phyloP scores from a whole-genome alignment of 1,139 yeast genomes.

The Yamadazyma taylorii region DNA sequence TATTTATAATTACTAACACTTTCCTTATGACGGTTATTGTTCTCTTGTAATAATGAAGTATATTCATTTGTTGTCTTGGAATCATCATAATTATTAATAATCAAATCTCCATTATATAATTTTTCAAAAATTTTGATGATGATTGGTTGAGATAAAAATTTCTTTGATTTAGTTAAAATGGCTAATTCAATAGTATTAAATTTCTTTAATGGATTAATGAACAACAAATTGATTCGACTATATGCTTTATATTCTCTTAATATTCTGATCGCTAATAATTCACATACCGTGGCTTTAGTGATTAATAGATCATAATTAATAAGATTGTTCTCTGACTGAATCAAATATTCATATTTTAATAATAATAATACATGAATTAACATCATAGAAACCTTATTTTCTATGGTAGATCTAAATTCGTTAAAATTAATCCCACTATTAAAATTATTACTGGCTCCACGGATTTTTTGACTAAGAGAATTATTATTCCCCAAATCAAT shows the following conservation, averaged over 20 bases:
- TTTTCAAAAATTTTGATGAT: conserved; percentile 50
- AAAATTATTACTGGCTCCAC: conserved; percentile 7
- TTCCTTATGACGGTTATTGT: conserved; percentile 4
- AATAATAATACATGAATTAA: conserved; percentile 37
- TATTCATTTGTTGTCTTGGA: conserved; percentile 38
- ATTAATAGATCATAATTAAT: conserved; percentile 49
- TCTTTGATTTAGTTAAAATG: conserved; percentile 54
- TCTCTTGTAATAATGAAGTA: conserved; percentile 21
- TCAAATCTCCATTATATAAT: conserved; percentile 54
- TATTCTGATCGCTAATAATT: conserved; percentile 52
- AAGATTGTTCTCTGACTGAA: conserved; percentile 50
- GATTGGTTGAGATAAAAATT: conserved; percentile 56
- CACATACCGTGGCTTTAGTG: conserved; percentile 58
- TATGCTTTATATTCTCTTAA: conserved; percentile 49
- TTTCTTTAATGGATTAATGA: conserved; percentile 34
- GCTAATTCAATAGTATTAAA: conserved; percentile 57
- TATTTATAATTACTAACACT: conserved; percentile 36
- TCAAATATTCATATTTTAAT: conserved; percentile 43
- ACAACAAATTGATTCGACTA: conserved; percentile 46
- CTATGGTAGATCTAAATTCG: conserved; percentile 10
- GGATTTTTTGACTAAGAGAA: conserved; percentile 11
- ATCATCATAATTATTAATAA: conserved; percentile 18
- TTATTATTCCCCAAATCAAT: conserved; percentile 23
- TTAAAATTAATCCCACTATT: conserved; percentile 10
- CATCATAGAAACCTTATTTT: conserved; percentile 22